Base-by-base conservation (phyloP, 1,139 yeast species). In the Suhomyces maxii region DNA sequence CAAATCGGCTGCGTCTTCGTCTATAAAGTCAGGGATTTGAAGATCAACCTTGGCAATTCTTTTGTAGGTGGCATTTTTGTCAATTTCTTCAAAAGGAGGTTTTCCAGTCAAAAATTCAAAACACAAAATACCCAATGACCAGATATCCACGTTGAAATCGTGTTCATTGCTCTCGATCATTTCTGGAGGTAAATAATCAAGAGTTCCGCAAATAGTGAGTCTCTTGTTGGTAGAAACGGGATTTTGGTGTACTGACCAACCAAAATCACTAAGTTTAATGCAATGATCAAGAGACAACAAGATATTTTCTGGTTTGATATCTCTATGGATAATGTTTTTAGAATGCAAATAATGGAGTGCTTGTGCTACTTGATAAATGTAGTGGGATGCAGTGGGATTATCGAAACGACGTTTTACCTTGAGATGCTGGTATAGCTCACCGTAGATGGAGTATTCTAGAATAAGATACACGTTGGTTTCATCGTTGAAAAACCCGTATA, bases 121-220 rank as follows among this genome's bases (percentile, higher is more conserved):
- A 50, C 91, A 79, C 38, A 93, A 67, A 1, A 93, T 83, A 0
- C 99, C 99, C 46, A 93, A 70, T 0, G 98, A 89, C 99, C 99
- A 93, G 10, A 87, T 78, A 62, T 93, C 99, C 0, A 89, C 97
- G 39, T 77, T 73, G 47, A 76, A 77, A 58, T 88, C 95, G 59
- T 93, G 96, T 33, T 83, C 86, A 56, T 80, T 82, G 2, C 88
- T 84, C 55, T 86, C 95, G 11, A 93, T 89, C 89, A 93, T 86
- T 68, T 93, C 99, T 3, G 99, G 99, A 0, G 99, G 95, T 13
- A 93, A 68, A 59, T 93, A 93, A 64, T 93, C 99, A 36, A 93
- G 73, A 0, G 99, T 93, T 0, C 99, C 99, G 66, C 99, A 93
- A 69, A 93, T 80, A 0, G 99, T 93, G 14, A 83, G 76, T 56